Conservation (phyloP, 73 alveolate species). For the Paramecium octaurelia region DNA sequence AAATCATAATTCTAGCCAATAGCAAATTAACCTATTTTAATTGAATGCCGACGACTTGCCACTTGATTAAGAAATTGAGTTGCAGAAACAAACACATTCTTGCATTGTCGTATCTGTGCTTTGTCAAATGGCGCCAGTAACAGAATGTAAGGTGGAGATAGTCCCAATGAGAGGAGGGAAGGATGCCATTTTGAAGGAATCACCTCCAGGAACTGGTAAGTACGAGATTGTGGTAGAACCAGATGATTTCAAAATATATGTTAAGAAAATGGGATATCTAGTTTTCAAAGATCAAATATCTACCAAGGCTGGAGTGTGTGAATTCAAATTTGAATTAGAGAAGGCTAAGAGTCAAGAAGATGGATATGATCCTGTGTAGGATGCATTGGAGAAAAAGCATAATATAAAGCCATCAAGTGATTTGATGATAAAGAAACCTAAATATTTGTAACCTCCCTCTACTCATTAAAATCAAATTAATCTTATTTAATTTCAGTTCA, state of each 20-base stretch:
- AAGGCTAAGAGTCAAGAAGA: not conserved
- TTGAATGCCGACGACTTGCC: not conserved
- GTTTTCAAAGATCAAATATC: not conserved
- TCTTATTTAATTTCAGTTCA: constrained; percentile 25
- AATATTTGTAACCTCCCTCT: constrained; percentile 8
- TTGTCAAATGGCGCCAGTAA: not conserved
- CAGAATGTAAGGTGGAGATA: not conserved
- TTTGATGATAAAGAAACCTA: not conserved
- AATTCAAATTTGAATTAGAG: not conserved
- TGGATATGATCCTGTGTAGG: constrained; percentile 26
- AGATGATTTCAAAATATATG: not conserved
- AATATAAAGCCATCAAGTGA: constrained; percentile 15
- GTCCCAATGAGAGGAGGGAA: constrained; percentile 35
- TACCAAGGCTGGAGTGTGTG: constrained; percentile 13
- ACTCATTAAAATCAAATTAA: not conserved
- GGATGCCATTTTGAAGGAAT: constrained; percentile 25
- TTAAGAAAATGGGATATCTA: not conserved
- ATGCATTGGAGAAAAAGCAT: constrained; percentile 39
- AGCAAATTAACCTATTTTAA: constrained; percentile 34
- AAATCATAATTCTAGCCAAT: not conserved
- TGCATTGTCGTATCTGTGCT: not conserved
- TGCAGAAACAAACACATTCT: constrained; percentile 29
- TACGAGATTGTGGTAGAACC: constrained; percentile 49
- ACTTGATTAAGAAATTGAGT: not conserved
- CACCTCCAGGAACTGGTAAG: constrained; percentile 31